Percentiles rank a stretch among this genome's conserved stretches.
These are phyloP conservation scores for Ceratobasidium theobromae DNA, from an alignment of 1,284 basidiomycete species.

Conservation along the genomic window DNA sequence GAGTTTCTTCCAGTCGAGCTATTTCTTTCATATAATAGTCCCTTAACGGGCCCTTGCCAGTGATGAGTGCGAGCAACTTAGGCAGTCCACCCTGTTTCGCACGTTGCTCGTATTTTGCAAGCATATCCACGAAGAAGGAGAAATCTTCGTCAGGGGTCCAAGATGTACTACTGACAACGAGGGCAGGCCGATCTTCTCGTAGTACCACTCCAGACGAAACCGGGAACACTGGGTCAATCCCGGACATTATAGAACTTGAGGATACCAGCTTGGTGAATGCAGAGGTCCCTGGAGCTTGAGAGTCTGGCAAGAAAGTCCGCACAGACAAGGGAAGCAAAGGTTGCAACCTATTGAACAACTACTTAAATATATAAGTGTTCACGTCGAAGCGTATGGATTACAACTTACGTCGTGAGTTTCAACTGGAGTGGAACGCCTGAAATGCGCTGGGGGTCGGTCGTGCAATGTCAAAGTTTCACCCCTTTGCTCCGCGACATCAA, in stretches of 20 bases:
- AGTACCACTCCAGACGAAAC: slow-evolving; percentile 42
- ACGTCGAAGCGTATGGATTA: background rate
- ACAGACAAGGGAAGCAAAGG: slow-evolving; percentile 43
- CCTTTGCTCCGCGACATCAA: slow-evolving; percentile 48
- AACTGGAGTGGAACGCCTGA: slow-evolving; percentile 65
- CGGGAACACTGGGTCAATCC: slow-evolving; percentile 38
- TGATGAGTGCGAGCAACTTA: slow-evolving; percentile 80
- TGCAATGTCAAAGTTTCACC: slow-evolving; percentile 78
- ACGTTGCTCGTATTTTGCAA: slow-evolving; percentile 65
- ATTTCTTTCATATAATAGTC: slow-evolving; percentile 69
- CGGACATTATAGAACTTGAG: slow-evolving; percentile 5
- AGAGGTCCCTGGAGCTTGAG: slow-evolving; percentile 58
- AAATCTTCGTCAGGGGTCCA: slow-evolving; percentile 99
- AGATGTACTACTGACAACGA: slow-evolving; percentile 90
- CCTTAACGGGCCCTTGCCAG: slow-evolving; percentile 86
- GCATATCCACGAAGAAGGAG: slow-evolving; percentile 71
- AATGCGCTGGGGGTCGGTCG: slow-evolving; percentile 83
- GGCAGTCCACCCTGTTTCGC: slow-evolving; percentile 59
- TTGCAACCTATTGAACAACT: slow-evolving; percentile 61
- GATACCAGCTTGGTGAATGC: slow-evolving; percentile 54
- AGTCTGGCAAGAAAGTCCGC: slow-evolving; percentile 48
- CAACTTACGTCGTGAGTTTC: slow-evolving; percentile 70
- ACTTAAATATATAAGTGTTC: background rate
- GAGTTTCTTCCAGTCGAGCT: slow-evolving; percentile 55
- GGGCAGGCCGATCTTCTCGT: slow-evolving; percentile 73